Base-by-base conservation (phyloP, 176 grass and related monocot species). In the Juncus inflexus region DNA sequence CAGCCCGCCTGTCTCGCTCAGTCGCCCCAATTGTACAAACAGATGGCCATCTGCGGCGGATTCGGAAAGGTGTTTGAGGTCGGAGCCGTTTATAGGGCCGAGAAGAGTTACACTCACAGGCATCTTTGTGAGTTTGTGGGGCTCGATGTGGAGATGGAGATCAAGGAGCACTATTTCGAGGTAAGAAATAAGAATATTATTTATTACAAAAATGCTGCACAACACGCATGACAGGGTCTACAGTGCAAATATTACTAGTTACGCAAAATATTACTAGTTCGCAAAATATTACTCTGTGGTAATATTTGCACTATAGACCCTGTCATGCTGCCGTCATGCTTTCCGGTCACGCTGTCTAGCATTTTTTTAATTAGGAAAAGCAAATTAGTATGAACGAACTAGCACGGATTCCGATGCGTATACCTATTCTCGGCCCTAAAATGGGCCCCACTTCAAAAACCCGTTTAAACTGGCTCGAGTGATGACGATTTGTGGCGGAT, bases 121-220 rank as follows among this genome's bases (percentile, higher is more conserved):
- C 94, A 92, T 82, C 76, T 99, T 4, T 99, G 94, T 59, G 88
- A 99, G 64, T 92, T 90, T 84, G 76, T 99, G 16, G 94, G 94
- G n/a, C 75, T 99, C 66, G 94, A 99, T 80, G 85, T 80, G 50
- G 94, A 99, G 54, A 84, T 99, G 94, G 88, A 92, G 73, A 89
- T 99, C 13, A 92, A 90, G 77, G 88, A 99, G 57, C 94, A 99
- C 49, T 99, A 92, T 62, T 99, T 90, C 65, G 94, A 99, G 88
- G 94, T 89, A 81, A 37, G 67, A 51, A 67, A 28, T 38, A 50
- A 49, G 35, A 55, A 71, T 66, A 4, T 0, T 75, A 66, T 61
- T 28, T 58, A 37, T 36, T 50, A 11, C 45, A 28, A 28, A 62
- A 37, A 49, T 36, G 5, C 19, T 28, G 19, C 19, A 28, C 19